Evolutionary conservation across 768 basidiomycete genomes (phyloP).

Genomic region (Leccinum disarticulatum): DNA sequence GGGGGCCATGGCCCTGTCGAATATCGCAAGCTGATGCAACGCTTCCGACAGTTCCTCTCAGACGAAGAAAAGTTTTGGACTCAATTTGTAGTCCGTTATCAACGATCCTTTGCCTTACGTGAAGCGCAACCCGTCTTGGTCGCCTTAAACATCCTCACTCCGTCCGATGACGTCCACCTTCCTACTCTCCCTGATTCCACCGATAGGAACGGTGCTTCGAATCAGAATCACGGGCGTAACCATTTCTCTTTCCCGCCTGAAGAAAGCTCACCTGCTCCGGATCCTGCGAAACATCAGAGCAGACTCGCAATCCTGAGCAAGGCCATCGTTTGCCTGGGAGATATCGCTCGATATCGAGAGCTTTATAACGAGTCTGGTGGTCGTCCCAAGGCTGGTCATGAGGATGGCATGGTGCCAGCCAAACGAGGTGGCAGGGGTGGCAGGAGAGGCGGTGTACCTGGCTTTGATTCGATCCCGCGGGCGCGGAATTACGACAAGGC

Average conservation of each 20-base stretch:
- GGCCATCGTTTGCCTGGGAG: conserved; percentile 88
- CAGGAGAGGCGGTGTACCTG: conserved; percentile 47
- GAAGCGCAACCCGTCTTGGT: conserved; percentile 60
- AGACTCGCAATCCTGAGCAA: conserved; percentile 82
- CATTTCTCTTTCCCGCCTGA: conserved; percentile 66
- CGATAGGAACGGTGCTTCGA: conserved; percentile 20
- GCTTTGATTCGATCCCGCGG: conserved; percentile 48
- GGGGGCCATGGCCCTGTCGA: too few relatives aligned
- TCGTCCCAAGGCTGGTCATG: conserved; percentile 65
- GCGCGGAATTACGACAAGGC: conserved; percentile 73
- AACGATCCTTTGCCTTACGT: conserved; percentile 66
- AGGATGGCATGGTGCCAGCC: conserved; percentile 45
- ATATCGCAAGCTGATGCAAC: conserved; percentile 79
- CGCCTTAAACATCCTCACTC: conserved; percentile 52
- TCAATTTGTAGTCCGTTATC: conserved; percentile 72
- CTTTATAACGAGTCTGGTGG: conserved; percentile 77
- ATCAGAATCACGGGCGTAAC: conserved; percentile 46
- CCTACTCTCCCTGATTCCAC: conserved; percentile 24
- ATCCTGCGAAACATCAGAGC: conserved; percentile 41
- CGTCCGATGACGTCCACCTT: conserved; percentile 37
- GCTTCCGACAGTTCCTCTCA: conserved; percentile 86
- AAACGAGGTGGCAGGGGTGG: conserved; percentile 38
- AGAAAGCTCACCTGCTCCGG: conserved; percentile 42
- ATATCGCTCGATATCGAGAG: conserved; percentile 92
- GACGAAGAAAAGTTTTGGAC: conserved; percentile 94